These are phyloP conservation scores for Apiospora sp. DNA, from an alignment of 2,329 filamentous ascomycete species.

Conservation along the genomic window DNA sequence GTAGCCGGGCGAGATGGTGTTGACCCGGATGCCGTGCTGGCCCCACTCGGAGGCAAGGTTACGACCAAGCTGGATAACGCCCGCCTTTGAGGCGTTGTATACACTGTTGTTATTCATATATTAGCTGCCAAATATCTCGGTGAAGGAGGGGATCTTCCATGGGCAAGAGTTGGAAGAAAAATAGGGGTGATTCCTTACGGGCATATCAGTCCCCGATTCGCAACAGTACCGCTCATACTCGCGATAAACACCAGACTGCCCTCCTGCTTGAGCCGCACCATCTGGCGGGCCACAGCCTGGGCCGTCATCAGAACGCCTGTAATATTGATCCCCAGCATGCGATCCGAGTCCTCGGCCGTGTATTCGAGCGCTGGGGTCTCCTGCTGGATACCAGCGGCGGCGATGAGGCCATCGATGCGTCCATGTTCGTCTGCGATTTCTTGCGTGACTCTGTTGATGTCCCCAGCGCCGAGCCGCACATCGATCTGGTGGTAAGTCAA, in stretches of 20 bases:
- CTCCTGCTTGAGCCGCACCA: constrained; percentile 63
- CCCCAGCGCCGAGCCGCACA: constrained; percentile 71
- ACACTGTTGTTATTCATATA: constrained; percentile 51
- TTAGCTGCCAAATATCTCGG: neutral
- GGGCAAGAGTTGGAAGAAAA: constrained; percentile 27
- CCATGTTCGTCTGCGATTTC: constrained; percentile 75
- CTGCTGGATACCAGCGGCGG: constrained; percentile 77
- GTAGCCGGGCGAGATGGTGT: constrained; percentile 82
- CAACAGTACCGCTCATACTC: constrained; percentile 74
- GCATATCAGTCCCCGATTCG: constrained; percentile 67
- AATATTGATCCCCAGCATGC: constrained; percentile 85
- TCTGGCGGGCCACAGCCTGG: constrained; percentile 84
- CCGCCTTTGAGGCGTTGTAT: constrained; percentile 81
- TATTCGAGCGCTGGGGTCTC: constrained; percentile 87
- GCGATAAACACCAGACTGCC: constrained; percentile 73
- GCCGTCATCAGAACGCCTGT: constrained; percentile 88
- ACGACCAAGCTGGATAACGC: constrained; percentile 73
- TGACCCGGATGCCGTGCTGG: constrained; percentile 75
- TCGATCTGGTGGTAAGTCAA: constrained; percentile 82
- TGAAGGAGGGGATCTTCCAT: neutral
- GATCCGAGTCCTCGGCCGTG: constrained; percentile 74
- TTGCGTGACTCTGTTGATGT: constrained; percentile 72
- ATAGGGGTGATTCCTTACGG: constrained; percentile 58
- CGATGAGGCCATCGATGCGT: constrained; percentile 80
- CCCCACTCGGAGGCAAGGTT: constrained; percentile 81